These are phyloP conservation scores for Apiospora koreana DNA, from an alignment of 2,329 filamentous ascomycete genomes.

Conservation along the genomic window DNA sequence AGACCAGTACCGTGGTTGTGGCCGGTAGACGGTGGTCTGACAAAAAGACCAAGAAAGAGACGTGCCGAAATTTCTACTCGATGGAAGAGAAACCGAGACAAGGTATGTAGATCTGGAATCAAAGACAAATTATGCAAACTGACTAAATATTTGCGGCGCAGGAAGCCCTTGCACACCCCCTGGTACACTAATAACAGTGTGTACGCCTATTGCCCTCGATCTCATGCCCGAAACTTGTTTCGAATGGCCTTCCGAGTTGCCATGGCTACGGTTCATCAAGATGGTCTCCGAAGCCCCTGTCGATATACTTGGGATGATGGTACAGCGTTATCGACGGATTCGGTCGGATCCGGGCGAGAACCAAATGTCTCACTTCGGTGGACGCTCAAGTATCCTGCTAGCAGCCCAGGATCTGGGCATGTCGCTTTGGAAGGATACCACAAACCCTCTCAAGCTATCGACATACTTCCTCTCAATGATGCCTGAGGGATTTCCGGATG, in stretches of 20 bases:
- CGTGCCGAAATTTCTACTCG: neutral
- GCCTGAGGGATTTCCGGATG: neutral
- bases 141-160: neutral
- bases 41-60: neutral
- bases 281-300: neutral
- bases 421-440: neutral
- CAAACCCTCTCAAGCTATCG: neutral
- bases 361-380: neutral
- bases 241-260: neutral
- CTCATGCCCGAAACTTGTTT: rapidly evolving
- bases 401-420: neutral
- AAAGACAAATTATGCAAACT: neutral
- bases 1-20: neutral
- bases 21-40: neutral
- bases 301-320: neutral
- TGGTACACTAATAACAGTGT: neutral
- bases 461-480: neutral
- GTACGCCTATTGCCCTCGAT: neutral
- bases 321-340: neutral
- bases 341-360: too few species aligned
- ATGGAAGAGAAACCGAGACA: neutral
- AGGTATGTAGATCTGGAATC: neutral
- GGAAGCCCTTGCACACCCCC: neutral
- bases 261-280: neutral
- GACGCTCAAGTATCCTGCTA: neutral